Evolutionary conservation across 129 eudicot species (phyloP), one percentile per base, ranked within the genome.

Genomic region (Arctium lappa): DNA sequence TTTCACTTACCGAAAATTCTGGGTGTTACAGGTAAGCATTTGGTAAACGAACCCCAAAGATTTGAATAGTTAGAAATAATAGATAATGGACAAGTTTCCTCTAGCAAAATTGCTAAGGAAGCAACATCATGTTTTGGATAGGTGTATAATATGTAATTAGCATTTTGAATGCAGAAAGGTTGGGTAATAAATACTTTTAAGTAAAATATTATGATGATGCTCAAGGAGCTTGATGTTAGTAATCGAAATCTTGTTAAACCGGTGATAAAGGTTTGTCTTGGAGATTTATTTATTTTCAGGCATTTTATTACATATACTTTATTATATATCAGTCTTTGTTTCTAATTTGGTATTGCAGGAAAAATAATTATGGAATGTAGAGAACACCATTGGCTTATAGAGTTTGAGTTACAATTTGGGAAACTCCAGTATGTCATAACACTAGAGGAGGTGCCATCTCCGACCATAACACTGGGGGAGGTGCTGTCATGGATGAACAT

Each of bases 141-240:
- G 9, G 38, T 74, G 18, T 18, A 42, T 82, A 56, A n/a, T 11
- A n/a, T 63, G 8, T 53, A 53, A 34, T 69, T 50, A 74, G 29
- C 44, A 8, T 56, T 69, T 76, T 66, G 15, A 77, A 50, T 56
- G 83, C 83, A 84, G 87, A 78, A 78, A 78, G 71, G 70, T 31
- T 79, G 69, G 60, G 42, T 13, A 38, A 72, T 16, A 69, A 29
- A 31, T 65, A 39, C 9, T 38, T 18, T 38, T 5, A 50, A 62
- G 73, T 37, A 30, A 27, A 63, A 63, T 63, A 1, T 63, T 8
- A 63, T 18, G 31, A 63, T 31, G 62, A 29, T 62, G 15, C 65
- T 78, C 12, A 72, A n/a, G 46, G 53, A 72, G 78, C 78, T 53
- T 50, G 78, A 60, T 76, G 68, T 40, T 32, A n/a, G 76, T 80